Conservation (phyloP, 108 stramenopile species). For the Cyclotella choctawhatcheeana region DNA sequence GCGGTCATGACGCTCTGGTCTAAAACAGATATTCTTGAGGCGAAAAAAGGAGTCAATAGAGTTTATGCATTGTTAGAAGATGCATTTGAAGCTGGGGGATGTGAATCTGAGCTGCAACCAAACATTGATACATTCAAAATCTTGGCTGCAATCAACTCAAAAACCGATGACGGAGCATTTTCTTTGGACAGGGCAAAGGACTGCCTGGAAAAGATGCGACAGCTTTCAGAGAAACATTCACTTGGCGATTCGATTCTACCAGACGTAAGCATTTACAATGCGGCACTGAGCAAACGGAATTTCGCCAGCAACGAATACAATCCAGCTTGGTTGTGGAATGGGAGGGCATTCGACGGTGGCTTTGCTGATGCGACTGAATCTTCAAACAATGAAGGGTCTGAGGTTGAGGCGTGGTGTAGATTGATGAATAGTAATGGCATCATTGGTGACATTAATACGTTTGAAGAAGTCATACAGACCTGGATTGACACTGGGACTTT, state of each 20-base stretch:
- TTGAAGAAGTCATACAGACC: slow-evolving; percentile 77
- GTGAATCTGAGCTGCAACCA: slow-evolving; percentile 14
- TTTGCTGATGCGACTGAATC: slow-evolving; percentile 40
- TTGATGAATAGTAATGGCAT: slow-evolving; percentile 52
- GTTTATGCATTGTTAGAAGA: slow-evolving; percentile 43
- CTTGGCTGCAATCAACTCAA: slow-evolving; percentile 38
- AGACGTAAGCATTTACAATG: slow-evolving; percentile 64
- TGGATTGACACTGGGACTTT: slow-evolving; percentile 70
- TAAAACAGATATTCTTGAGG: slow-evolving; percentile 35
- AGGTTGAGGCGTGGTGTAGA: slow-evolving; percentile 61
- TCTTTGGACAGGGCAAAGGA: slow-evolving; percentile 52
- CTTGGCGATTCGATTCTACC: slow-evolving; percentile 35
- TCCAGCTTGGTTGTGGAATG: slow-evolving; percentile 47
- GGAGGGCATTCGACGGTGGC: slow-evolving; percentile 39
- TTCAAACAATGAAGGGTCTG: slow-evolving; percentile 46
- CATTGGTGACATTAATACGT: slow-evolving; percentile 63
- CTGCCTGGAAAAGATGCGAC: slow-evolving; percentile 55
- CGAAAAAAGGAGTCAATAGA: slow-evolving; percentile 39
- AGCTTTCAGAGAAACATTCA: slow-evolving; percentile 20
- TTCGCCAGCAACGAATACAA: slow-evolving; percentile 7
- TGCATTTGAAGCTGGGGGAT: slow-evolving; percentile 7
- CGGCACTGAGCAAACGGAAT: slow-evolving; percentile 49
- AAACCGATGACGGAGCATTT: slow-evolving; percentile 33
- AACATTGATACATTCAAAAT: slow-evolving; percentile 41
- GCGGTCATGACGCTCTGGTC: slow-evolving; percentile 66